Conservation (phyloP, 202 grass and related monocot species). For the Elaeis oleifera region DNA sequence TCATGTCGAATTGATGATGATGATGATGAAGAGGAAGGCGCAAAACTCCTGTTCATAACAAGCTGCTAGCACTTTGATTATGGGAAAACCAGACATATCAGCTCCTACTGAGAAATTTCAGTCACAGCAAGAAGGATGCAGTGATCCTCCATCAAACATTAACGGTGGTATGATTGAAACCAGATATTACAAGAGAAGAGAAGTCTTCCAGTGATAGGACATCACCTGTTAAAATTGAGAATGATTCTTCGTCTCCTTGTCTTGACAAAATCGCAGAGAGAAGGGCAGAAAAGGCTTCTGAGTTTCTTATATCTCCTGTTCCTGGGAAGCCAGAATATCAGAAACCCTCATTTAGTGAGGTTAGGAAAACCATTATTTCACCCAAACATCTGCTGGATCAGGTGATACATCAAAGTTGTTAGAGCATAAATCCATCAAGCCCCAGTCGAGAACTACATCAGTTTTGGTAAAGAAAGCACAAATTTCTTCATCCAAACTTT, state of each 20-base stretch:
- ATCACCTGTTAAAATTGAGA: conserved; percentile 36
- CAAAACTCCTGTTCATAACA: conserved; percentile 58
- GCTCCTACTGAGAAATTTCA: conserved; percentile 33
- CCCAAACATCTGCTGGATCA: conserved; percentile 21
- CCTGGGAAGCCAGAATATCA: conserved; percentile 4
- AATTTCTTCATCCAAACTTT: conserved; percentile 51
- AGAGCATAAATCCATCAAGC: conserved; percentile 39
- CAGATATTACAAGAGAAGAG: conserved; percentile 34
- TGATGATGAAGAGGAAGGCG: conserved; percentile 37
- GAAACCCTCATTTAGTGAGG: conserved; percentile 15
- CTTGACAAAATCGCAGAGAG: conserved; percentile 31
- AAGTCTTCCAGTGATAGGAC: conserved; percentile 29
- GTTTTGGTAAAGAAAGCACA: conserved; percentile 56
- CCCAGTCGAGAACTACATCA: conserved; percentile 37
- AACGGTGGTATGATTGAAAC: conserved; percentile 32
- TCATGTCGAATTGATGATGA: conserved; percentile 49
- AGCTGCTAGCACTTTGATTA: conserved; percentile 26
- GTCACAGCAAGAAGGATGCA: conserved; percentile 12
- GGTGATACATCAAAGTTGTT: conserved; percentile 36
- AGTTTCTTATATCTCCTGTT: neutral
- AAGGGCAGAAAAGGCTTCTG: conserved; percentile 22
- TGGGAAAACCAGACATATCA: conserved; percentile 4
- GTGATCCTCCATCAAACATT: conserved; percentile 29
- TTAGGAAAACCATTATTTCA: conserved; percentile 31
- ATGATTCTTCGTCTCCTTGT: conserved; percentile 29